These are phyloP conservation scores for Arthrinium puccinioides DNA, from an alignment of 2,329 filamentous ascomycete species.

Conservation along the genomic window DNA sequence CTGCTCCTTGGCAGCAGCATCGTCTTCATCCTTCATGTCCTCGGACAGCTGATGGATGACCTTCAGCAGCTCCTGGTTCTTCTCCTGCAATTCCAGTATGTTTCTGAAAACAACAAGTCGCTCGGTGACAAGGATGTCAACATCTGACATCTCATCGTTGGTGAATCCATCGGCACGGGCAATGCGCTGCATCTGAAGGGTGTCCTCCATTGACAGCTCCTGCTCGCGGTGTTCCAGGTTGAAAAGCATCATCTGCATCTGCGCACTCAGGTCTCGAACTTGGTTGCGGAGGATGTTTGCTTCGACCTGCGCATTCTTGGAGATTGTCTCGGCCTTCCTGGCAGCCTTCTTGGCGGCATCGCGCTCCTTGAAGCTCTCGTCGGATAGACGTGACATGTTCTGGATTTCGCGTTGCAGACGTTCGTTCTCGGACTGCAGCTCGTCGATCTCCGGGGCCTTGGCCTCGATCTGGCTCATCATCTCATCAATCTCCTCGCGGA, in stretches of 20 bases:
- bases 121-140: conserved; percentile 81
- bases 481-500: conserved; percentile 73
- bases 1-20: conserved; percentile 57
- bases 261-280: conserved; percentile 79
- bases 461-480: conserved; percentile 80
- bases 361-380: conserved; percentile 73
- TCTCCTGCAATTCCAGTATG: conserved; percentile 74
- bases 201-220: conserved; percentile 64
- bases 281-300: conserved; percentile 76
- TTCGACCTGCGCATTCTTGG: conserved; percentile 59
- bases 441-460: conserved; percentile 80
- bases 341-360: conserved; percentile 72
- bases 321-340: conserved; percentile 69
- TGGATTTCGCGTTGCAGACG: conserved; percentile 73
- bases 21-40: conserved; percentile 86
- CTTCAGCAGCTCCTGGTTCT: conserved; percentile 78
- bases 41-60: conserved; percentile 80
- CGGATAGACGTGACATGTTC: conserved; percentile 77
- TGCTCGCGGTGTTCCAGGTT: conserved; percentile 77
- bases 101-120: conserved; percentile 86
- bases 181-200: conserved; percentile 67
- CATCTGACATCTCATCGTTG: conserved; percentile 70
- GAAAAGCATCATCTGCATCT: conserved; percentile 85
- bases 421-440: conserved; percentile 74
- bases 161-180: conserved; percentile 64